Base-by-base conservation (phyloP, 2,329 filamentous ascomycete species). In the Penicillium olsonii region DNA sequence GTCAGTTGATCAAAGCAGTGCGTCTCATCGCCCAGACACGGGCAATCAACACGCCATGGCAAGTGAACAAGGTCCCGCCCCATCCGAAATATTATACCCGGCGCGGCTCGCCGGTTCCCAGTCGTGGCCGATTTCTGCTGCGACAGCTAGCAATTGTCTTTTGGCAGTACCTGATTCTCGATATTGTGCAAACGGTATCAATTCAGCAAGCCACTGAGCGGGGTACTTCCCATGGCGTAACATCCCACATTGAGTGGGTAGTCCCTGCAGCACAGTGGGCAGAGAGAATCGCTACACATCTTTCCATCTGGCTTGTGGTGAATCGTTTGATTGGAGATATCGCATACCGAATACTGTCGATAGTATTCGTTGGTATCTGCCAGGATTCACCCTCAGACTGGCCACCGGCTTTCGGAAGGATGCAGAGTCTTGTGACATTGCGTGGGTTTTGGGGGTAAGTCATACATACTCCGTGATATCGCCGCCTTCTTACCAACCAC, bases 391-490 rank as follows among this genome's bases (percentile, higher is more conserved):
- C 60, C 6, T 22, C 48, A 17, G 53, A 60, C 7, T 64, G 63
- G 62, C 56, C 56, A 10, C 62, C 62, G 8, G 38, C 56, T 15
- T 65, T 61, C 44, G 59, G 56, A 14, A 56, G 52, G 11, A 56
- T 62, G 27, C 42, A 44, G 15, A 54, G 63, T 27, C 39, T 52
- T 9, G 62, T 60, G 31, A 64, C 60, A 4, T 24, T 64, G 27
- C 52, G 60, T 14, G 53, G 55, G 5, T 60, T 57, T 19, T 65
- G 53, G 53, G 53, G 51, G 51, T 56, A 37, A 45, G 51, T 11
- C 8, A 4, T 5, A n/a, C 9, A 18, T 43, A 15, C 12, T 24
- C 34, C 15, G 5, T 14, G 15, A 15, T 17, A 12, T 22, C 6
- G 6, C 3, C 37, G 7, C 7, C 4, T 19, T 12, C 4, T 19